These are phyloP conservation scores for Spathaspora sp. DNA, from an alignment of 1,139 yeast genomes.

Conservation along the genomic window DNA sequence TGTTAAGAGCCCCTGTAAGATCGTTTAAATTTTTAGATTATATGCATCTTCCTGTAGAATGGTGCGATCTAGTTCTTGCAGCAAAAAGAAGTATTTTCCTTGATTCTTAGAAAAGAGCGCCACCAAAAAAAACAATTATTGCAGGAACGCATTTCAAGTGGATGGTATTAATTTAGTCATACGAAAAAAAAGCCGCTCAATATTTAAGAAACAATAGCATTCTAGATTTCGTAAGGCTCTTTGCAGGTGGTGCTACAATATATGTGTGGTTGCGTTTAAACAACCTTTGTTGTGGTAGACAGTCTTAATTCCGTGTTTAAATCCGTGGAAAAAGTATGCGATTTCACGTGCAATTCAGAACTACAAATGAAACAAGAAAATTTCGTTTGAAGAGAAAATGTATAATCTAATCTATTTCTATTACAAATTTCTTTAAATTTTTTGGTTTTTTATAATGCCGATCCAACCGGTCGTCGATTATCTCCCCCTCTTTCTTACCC, in stretches of 20 bases:
- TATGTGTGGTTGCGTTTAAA: not conserved
- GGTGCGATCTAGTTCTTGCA: no score
- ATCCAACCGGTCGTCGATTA: not conserved
- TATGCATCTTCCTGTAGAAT: no score
- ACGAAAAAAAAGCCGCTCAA: slow-evolving; percentile 1
- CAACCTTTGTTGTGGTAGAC: not conserved
- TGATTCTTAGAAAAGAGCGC: not conserved
- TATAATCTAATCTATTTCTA: not conserved
- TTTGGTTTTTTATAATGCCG: not conserved
- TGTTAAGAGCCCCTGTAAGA: no score
- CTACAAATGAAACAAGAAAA: no score
- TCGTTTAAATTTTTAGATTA: no score
- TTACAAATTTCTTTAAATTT: no score
- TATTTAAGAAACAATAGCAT: not conserved
- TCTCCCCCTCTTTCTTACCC: not conserved
- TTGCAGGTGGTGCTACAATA: not conserved
- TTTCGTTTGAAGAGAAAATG: not conserved
- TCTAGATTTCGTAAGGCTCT: not conserved
- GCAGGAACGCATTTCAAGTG: not conserved
- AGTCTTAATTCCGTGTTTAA: not conserved
- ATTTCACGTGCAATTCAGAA: not conserved
- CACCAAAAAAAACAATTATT: not conserved
- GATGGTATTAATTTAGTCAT: not conserved
- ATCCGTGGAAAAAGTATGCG: not conserved
- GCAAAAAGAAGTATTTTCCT: no score